Conservation (phyloP, 139 green algal genomes). For the Diplosphaera chodatii region DNA sequence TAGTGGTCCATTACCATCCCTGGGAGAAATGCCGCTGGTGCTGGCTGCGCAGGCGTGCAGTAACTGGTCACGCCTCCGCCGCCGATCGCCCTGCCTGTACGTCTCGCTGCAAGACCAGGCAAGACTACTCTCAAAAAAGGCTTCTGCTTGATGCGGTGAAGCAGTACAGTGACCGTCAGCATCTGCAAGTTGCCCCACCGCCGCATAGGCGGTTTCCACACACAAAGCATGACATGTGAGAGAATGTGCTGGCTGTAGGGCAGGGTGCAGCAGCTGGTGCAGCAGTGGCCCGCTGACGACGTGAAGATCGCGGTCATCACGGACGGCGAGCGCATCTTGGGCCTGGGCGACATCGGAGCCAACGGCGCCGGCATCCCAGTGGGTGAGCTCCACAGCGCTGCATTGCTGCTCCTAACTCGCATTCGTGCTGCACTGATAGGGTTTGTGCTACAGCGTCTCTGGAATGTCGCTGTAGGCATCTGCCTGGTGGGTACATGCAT, state of each 20-base stretch:
- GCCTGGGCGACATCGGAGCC: conserved; percentile 55
- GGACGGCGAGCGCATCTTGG: conserved; percentile 62
- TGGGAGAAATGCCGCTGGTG: no score
- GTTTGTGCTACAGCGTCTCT: no score
- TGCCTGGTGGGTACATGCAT: background rate
- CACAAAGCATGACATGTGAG: background rate
- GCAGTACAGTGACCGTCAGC: no score
- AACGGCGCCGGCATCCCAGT: conserved; percentile 50
- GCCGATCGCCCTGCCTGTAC: conserved; percentile 21
- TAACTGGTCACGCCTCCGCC: conserved; percentile 26
- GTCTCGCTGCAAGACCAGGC: conserved; percentile 22
- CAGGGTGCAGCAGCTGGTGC: conserved; percentile 4
- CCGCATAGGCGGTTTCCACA: no score
- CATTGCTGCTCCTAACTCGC: no score
- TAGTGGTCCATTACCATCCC: no score
- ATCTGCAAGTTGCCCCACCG: no score
- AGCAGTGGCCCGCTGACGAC: conserved; percentile 19
- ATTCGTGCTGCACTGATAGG: no score
- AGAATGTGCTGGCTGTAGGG: background rate
- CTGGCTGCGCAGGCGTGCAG: conserved; percentile 49
- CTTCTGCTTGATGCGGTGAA: background rate
- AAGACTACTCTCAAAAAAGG: background rate
- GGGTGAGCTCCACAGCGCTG: no score
- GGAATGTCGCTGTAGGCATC: no score
- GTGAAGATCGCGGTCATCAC: conserved; percentile 44